Evolutionary conservation across 2,329 filamentous ascomycete species (phyloP), one percentile per base, ranked within the genome.

Genomic region (Erysiphe pulchra): DNA sequence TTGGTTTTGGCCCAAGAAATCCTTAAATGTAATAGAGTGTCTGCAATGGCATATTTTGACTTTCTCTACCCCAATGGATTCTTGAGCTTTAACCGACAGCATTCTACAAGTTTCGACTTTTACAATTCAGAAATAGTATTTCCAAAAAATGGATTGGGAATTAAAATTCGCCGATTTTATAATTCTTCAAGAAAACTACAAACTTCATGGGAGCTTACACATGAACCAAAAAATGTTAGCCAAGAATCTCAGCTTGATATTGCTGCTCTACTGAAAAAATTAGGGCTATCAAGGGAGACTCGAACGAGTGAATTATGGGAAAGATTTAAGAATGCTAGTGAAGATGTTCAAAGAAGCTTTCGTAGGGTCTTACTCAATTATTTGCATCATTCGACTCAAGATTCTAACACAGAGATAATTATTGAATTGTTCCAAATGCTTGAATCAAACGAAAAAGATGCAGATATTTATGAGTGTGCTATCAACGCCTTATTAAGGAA

Each of bases 1-100:
- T 73, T 38, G 68, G 71, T 58, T 67, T 66, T 45, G 57, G 62
- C 24, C 72, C 74, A 54, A 72, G 70, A 24, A 24, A 24, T 24
- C 20, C 20, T 24, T 24, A 24, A 3, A 24, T 24, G 20, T 6
- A 24, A 24, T 6, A 24, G 6, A 24, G 20, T 24, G 6, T 24
- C 20, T 3, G 20, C 20, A 6, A 24, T 24, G 20, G 3, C 6
- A 6, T 24, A 24, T 24, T 24, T 24, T 24, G 20, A 24, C 20
- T 24, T 24, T 6, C 20, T 24, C 20, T 24, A 24, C 20, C 20
- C 20, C 6, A 24, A 24, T 24, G 20, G 20, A 24, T 24, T 24
- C 20, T 24, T 6, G 20, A 24, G 20, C 20, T 24, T 24, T 24
- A 24, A 24, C 20, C 20, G 20, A 24, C 20, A 24, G 20, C 20